These are phyloP conservation scores for Aureobasidium sp. DNA, from an alignment of 2,329 filamentous ascomycete genomes.

Conservation along the genomic window DNA sequence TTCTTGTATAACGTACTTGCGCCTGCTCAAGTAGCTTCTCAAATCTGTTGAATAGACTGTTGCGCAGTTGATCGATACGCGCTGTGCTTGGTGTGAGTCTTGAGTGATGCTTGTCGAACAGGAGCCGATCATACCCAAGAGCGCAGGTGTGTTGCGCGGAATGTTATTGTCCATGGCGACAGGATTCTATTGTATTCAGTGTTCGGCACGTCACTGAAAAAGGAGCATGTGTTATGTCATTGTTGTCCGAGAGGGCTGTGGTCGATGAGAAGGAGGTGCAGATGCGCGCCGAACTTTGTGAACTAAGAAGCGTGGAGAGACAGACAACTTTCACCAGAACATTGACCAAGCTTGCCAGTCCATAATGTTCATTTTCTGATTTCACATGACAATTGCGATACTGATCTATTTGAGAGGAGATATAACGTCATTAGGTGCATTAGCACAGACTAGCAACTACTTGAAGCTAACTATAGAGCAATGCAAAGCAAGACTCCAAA, in stretches of 20 bases:
- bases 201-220: not conserved
- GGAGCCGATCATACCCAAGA: constrained; percentile 27
- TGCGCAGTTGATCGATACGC: constrained; percentile 35
- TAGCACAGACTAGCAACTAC: constrained; percentile 3
- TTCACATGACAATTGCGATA: not conserved
- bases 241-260: not conserved
- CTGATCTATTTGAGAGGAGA: not conserved
- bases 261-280: not conserved
- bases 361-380: not conserved
- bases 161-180: constrained; percentile 34
- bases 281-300: not conserved
- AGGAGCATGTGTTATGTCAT: not conserved
- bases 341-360: not conserved
- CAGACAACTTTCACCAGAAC: not conserved
- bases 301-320: not conserved
- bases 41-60: constrained; percentile 44
- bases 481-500: not conserved
- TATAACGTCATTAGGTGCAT: not conserved
- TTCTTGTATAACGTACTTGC: constrained; percentile 32
- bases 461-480: not conserved
- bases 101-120: not conserved
- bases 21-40: constrained; percentile 50
- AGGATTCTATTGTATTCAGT: not conserved
- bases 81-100: constrained; percentile 22
- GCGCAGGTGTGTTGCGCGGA: constrained; percentile 36